Conservation (phyloP, 805 yeast species). For the Zygoascus bituminiphila region DNA sequence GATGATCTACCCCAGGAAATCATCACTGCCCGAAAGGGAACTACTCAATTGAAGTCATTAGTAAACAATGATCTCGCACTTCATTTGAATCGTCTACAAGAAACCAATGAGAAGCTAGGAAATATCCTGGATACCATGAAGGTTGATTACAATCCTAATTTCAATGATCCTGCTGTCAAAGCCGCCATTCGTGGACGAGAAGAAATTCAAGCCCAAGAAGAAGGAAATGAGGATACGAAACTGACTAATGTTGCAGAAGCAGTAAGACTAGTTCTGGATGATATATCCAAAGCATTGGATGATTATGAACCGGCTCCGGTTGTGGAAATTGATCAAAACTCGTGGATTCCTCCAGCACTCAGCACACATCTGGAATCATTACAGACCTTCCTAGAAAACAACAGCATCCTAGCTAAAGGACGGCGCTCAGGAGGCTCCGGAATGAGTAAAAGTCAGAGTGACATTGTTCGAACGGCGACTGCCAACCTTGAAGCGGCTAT, state of each 20-base stretch:
- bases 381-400: slow-evolving; percentile 13
- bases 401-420: slow-evolving; percentile 11
- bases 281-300: slow-evolving; percentile 5
- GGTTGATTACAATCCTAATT: slow-evolving; percentile 65
- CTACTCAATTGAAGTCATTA: neutral
- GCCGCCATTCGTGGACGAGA: slow-evolving; percentile 45
- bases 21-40: slow-evolving; percentile 7
- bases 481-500: slow-evolving; percentile 14
- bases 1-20: slow-evolving; percentile 11
- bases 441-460: slow-evolving; percentile 13
- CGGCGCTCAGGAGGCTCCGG: neutral
- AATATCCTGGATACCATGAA: slow-evolving; percentile 41
- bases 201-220: slow-evolving; percentile 19
- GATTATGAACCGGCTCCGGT: slow-evolving; percentile 4
- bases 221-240: neutral
- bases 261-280: neutral
- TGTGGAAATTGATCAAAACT: neutral
- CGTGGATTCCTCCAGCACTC: slow-evolving; percentile 2
- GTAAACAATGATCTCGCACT: neutral
- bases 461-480: slow-evolving; percentile 12
- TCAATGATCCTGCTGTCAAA: slow-evolving; percentile 83
- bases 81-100: neutral
- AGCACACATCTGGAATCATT: neutral
- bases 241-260: neutral
- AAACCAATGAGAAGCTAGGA: slow-evolving; percentile 7